These are phyloP conservation scores for Pythium aristosporum DNA, from an alignment of 352 stramenopile genomes.

Conservation along the genomic window DNA sequence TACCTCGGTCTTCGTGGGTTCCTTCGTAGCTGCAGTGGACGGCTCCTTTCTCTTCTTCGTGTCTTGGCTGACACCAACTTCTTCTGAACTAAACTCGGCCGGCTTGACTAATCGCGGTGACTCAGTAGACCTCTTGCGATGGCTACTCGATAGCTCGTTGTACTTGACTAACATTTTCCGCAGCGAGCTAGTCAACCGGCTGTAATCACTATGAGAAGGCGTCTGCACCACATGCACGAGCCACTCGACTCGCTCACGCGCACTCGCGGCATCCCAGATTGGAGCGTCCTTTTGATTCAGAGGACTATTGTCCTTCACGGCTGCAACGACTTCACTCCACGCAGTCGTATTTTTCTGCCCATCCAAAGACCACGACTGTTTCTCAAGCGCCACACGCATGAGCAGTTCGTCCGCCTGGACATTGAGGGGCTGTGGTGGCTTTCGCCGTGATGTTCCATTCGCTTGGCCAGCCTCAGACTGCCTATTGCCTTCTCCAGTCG, in stretches of 20 bases:
- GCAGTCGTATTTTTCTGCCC: background rate
- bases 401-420: slow-evolving; percentile 10
- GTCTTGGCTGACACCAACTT: background rate
- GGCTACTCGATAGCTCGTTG: background rate
- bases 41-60: slow-evolving; percentile 13
- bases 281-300: background rate
- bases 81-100: background rate
- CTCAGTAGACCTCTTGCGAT: background rate
- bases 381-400: slow-evolving; percentile 2
- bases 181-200: background rate
- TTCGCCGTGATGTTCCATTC: background rate
- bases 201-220: slow-evolving; percentile 3
- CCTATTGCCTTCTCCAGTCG: background rate
- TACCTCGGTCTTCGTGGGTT: background rate
- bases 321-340: slow-evolving; percentile 1
- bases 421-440: slow-evolving; percentile 2
- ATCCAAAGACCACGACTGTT: slow-evolving; percentile 5
- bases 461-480: background rate
- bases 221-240: slow-evolving; percentile 4
- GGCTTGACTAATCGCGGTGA: background rate
- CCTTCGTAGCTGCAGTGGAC: background rate
- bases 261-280: slow-evolving; percentile 3
- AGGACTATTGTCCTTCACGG: background rate
- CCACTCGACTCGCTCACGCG: background rate
- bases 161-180: slow-evolving; percentile 1